Evolutionary conservation across 495 filamentous ascomycete genomes (phyloP).

Genomic region (Glarea lozoyensis): DNA sequence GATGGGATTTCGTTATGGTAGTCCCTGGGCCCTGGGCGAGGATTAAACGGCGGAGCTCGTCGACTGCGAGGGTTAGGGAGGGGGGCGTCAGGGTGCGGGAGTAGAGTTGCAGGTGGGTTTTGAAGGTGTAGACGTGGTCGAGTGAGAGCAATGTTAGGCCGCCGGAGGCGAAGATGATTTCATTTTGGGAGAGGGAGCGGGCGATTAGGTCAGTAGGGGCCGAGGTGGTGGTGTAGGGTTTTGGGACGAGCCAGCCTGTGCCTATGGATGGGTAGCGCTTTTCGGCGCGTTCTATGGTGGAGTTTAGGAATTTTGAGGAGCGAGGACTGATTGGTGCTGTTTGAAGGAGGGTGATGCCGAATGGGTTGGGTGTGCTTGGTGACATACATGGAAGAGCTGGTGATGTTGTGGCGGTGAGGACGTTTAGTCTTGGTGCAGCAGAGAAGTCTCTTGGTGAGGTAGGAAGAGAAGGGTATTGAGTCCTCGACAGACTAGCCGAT

Average conservation of each 20-base stretch:
- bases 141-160: constrained; percentile 58
- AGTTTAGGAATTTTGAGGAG: constrained; percentile 15
- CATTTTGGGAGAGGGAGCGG: constrained; percentile 58
- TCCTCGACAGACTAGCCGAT: constrained; percentile 4
- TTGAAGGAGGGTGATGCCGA: constrained; percentile 15
- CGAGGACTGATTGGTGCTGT: constrained; percentile 8
- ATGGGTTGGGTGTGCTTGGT: constrained; percentile 8
- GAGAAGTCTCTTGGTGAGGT: constrained; percentile 2
- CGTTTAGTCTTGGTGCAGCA: not conserved
- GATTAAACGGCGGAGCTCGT: constrained; percentile 53
- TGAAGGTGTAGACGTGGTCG: constrained; percentile 67
- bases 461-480: constrained; percentile 9
- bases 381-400: not conserved
- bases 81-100: constrained; percentile 16
- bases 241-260: constrained; percentile 29
- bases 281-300: constrained; percentile 15
- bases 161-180: constrained; percentile 61
- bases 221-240: constrained; percentile 22
- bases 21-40: constrained; percentile 49
- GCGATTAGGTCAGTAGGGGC: constrained; percentile 46
- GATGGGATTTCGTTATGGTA: constrained; percentile 46
- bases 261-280: constrained; percentile 19
- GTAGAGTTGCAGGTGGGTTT: constrained; percentile 40
- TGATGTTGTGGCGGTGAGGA: constrained; percentile 1
- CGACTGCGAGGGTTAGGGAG: constrained; percentile 36